A percentile compares a stretch with the other conserved stretches of the same genome.
These are phyloP conservation scores for Macadamia integrifolia DNA, from an alignment of 164 flowering plant species.

Conservation along the genomic window DNA sequence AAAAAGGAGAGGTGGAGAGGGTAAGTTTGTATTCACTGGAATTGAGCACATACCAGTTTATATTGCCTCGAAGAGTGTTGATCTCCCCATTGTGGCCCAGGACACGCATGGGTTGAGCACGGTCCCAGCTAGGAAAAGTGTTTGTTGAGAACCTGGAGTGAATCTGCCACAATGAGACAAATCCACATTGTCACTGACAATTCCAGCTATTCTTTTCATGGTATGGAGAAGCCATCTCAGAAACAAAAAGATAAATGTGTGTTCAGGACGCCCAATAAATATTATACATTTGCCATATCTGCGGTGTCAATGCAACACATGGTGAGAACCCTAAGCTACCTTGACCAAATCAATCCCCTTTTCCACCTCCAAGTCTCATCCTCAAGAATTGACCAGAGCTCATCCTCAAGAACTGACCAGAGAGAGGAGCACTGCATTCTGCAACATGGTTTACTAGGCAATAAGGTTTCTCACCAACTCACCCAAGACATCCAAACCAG, in stretches of 20 bases:
- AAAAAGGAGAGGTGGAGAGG: not conserved
- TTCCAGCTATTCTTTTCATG: not conserved
- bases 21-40: too few relatives aligned
- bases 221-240: slow-evolving; percentile 4
- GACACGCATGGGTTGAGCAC: slow-evolving; percentile 99
- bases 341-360: slow-evolving; percentile 46
- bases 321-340: slow-evolving; percentile 49
- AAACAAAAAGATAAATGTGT: slow-evolving; percentile 5
- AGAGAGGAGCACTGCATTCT: slow-evolving; percentile 57
- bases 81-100: slow-evolving; percentile 99
- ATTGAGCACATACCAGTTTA: slow-evolving; percentile 63
- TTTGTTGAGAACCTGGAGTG: slow-evolving; percentile 98
- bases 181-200: slow-evolving; percentile 14
- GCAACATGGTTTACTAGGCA: slow-evolving; percentile 79
- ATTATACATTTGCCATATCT: slow-evolving; percentile 10
- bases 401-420: slow-evolving; percentile 46
- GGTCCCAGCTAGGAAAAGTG: slow-evolving; percentile 99
- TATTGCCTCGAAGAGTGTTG: slow-evolving; percentile 94
- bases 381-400: slow-evolving; percentile 31
- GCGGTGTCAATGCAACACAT: slow-evolving; percentile 24
- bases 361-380: slow-evolving; percentile 40
- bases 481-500: slow-evolving; percentile 73
- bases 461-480: slow-evolving; percentile 83
- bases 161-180: slow-evolving; percentile 42
- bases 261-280: slow-evolving; percentile 20